A percentile compares a stretch with the other conserved stretches of the same genome.
These are phyloP conservation scores for Wallacemonas collosoma DNA, from an alignment of 208 protist genomes.

Conservation along the genomic window DNA sequence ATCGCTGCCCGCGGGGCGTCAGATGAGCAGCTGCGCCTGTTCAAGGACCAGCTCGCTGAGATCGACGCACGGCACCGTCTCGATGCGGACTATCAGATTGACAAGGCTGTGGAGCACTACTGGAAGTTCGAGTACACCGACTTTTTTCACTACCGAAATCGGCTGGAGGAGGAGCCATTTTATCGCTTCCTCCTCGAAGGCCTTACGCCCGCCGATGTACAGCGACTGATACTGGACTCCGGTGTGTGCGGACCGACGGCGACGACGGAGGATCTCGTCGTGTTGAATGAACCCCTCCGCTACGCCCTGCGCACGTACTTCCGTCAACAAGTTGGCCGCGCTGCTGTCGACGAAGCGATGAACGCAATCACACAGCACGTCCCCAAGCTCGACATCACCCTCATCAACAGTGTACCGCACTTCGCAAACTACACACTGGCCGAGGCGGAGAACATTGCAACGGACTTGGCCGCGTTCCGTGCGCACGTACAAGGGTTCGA, in stretches of 20 bases:
- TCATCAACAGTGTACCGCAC: slow-evolving; percentile 64
- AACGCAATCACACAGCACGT: slow-evolving; percentile 66
- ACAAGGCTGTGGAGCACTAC: slow-evolving; percentile 70
- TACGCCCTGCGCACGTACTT: slow-evolving; percentile 43
- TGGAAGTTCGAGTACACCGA: slow-evolving; percentile 85
- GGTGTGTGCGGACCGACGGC: slow-evolving; percentile 14
- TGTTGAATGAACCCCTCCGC: slow-evolving; percentile 64
- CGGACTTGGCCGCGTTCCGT: slow-evolving; percentile 41
- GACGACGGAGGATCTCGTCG: slow-evolving; percentile 53
- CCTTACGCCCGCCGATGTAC: slow-evolving; percentile 40
- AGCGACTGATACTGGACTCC: slow-evolving; percentile 55
- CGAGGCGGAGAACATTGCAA: slow-evolving; percentile 51
- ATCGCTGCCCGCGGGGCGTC: slow-evolving; percentile 49
- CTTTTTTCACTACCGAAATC: slow-evolving; percentile 82
- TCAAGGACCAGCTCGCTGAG: slow-evolving; percentile 62
- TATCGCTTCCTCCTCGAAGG: slow-evolving; percentile 63
- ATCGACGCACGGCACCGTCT: slow-evolving; percentile 42
- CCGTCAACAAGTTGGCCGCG: slow-evolving; percentile 28
- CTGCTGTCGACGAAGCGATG: slow-evolving; percentile 49
- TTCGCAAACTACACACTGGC: slow-evolving; percentile 71
- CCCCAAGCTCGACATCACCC: slow-evolving; percentile 78
- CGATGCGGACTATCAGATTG: slow-evolving; percentile 56
- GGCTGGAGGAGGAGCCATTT: slow-evolving; percentile 45
- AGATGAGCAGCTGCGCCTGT: slow-evolving; percentile 50
- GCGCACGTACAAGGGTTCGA: slow-evolving; percentile 35